Percentiles rank a stretch among this genome's conserved stretches.
Conservation (phyloP, 2,329 filamentous ascomycete species). For the Coleophoma eucalyptorum region DNA sequence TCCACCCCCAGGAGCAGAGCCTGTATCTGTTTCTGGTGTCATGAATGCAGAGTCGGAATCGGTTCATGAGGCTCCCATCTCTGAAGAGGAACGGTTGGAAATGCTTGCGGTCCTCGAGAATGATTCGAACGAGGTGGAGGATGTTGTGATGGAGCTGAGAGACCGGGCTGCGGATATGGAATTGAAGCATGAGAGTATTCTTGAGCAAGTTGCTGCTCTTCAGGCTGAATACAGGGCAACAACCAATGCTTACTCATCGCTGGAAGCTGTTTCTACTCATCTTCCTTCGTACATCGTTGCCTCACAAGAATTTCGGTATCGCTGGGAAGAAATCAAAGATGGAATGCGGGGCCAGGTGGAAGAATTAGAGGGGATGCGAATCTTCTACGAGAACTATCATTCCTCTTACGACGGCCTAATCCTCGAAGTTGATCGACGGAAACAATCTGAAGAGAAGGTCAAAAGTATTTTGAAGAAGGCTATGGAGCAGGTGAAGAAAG, state of each 20-base stretch:
- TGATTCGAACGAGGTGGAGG: slow-evolving; percentile 65
- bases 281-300: slow-evolving; percentile 63
- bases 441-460: slow-evolving; percentile 69
- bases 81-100: slow-evolving; percentile 70
- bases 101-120: slow-evolving; percentile 78
- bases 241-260: slow-evolving; percentile 57
- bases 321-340: slow-evolving; percentile 73
- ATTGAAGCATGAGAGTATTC: slow-evolving; percentile 58
- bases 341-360: slow-evolving; percentile 64
- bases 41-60: slow-evolving; percentile 53
- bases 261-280: slow-evolving; percentile 65
- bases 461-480: slow-evolving; percentile 73
- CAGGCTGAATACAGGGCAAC: slow-evolving; percentile 53
- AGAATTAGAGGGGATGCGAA: slow-evolving; percentile 72
- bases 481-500: slow-evolving; percentile 68
- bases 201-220: slow-evolving; percentile 57
- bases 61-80: slow-evolving; percentile 59
- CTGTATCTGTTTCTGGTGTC: slow-evolving; percentile 62
- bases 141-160: slow-evolving; percentile 66
- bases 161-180: slow-evolving; percentile 78
- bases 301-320: slow-evolving; percentile 56
- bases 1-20: slow-evolving; percentile 41
- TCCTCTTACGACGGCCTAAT: slow-evolving; percentile 81
- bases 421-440: slow-evolving; percentile 76
- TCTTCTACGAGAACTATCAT: slow-evolving; percentile 86